Evolutionary conservation across 371 early-diverging fungal genomes (phyloP).

Genomic region (Mortierella sp.): DNA sequence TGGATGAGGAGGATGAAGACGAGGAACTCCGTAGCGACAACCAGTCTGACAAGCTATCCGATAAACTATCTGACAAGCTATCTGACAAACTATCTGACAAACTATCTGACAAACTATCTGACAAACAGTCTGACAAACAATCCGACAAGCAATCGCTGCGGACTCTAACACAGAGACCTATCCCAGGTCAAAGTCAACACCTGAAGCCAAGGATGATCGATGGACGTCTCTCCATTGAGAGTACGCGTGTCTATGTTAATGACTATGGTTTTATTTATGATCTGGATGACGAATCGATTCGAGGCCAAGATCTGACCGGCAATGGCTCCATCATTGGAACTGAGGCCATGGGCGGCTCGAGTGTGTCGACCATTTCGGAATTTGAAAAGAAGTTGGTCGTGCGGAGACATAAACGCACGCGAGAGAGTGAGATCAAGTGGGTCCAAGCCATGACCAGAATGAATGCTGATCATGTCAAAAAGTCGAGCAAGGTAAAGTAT

Average conservation of each 20-base stretch:
- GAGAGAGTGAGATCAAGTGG: conserved; percentile 48
- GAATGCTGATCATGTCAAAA: conserved; percentile 31
- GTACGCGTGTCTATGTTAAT: conserved; percentile 25
- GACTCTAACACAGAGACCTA: background rate
- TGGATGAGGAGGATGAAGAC: conserved; percentile 18
- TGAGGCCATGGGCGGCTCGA: conserved; percentile 16
- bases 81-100: background rate
- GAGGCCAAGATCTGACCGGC: conserved; percentile 46
- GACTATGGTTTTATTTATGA: conserved; percentile 62
- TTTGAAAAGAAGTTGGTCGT: conserved; percentile 10
- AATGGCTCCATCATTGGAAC: conserved; percentile 38
- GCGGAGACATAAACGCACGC: conserved; percentile 23
- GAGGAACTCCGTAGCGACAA: conserved; percentile 6
- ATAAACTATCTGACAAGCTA: background rate
- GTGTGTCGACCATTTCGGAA: conserved; percentile 23
- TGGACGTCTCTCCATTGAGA: conserved; percentile 13
- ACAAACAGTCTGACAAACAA: background rate
- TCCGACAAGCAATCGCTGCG: background rate
- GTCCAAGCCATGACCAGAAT: conserved; percentile 30
- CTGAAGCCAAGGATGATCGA: conserved; percentile 6
- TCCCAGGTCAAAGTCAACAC: background rate
- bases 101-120: background rate
- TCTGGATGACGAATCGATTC: conserved; percentile 51
- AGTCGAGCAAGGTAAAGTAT: conserved; percentile 38
- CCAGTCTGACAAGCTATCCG: background rate